Evolutionary conservation across 2,329 filamentous ascomycete species (phyloP).

Genomic region (Acarospora socialis): DNA sequence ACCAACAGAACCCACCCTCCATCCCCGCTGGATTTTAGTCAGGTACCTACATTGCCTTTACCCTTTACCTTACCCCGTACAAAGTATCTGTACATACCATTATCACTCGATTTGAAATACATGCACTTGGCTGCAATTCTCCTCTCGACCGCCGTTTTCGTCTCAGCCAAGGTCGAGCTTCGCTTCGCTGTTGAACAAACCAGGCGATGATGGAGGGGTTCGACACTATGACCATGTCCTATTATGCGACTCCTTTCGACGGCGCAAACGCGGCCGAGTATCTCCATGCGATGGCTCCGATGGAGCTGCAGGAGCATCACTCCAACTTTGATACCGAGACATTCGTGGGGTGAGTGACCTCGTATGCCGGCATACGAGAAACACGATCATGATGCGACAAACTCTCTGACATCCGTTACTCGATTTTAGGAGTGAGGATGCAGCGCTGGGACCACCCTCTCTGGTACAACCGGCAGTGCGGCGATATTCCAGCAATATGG

Average conservation of each 20-base stretch:
- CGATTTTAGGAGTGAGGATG: constrained; percentile 1
- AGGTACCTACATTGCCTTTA: no score
- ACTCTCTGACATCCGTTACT: background rate
- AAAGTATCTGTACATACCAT: no score
- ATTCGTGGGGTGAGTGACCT: constrained; percentile 40
- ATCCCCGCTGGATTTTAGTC: no score
- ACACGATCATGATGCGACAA: constrained; percentile 14
- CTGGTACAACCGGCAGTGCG: constrained; percentile 28
- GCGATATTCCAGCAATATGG: constrained; percentile 33
- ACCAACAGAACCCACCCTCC: no score
- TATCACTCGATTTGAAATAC: no score
- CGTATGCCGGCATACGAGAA: no score
- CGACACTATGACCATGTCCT: constrained; percentile 46
- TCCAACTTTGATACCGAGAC: constrained; percentile 47
- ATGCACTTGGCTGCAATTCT: no score
- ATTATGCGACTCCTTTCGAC: constrained; percentile 23
- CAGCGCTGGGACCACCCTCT: constrained; percentile 32
- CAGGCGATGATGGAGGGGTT: constrained; percentile 43
- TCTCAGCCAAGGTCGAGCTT: no score
- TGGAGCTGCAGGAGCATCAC: constrained; percentile 44
- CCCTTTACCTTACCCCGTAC: no score
- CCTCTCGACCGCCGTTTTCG: no score
- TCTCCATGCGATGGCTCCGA: constrained; percentile 34
- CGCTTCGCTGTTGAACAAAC: constrained; percentile 4
- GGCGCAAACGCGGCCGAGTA: constrained; percentile 22